These are phyloP conservation scores for Xylaria nigripes DNA, from an alignment of 495 filamentous ascomycete genomes.

Conservation along the genomic window DNA sequence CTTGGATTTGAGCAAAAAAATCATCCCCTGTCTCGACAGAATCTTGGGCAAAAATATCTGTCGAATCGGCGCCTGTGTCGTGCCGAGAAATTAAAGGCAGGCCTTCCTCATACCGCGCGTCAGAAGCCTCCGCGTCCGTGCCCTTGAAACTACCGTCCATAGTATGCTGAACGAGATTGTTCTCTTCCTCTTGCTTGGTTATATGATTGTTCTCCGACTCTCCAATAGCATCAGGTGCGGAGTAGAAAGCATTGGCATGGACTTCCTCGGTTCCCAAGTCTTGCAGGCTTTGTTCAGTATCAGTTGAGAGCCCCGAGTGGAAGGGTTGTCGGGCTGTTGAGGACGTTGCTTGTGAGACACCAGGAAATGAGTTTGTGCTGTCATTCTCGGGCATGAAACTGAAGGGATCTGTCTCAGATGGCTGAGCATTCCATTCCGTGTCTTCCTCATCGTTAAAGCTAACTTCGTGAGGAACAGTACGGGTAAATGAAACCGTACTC, in stretches of 20 bases:
- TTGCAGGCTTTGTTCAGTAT: constrained; percentile 38
- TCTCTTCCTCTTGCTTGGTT: neutral
- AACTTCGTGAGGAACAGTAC: constrained; percentile 44
- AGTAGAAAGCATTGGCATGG: constrained; percentile 10
- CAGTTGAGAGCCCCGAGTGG: constrained; percentile 28
- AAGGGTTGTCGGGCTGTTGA: constrained; percentile 17
- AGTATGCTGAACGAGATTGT: constrained; percentile 20
- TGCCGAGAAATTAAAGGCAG: constrained; percentile 44
- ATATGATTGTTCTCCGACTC: neutral
- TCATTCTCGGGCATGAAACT: constrained; percentile 45
- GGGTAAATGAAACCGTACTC: constrained; percentile 45
- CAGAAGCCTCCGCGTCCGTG: constrained; percentile 26
- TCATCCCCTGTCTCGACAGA: constrained; percentile 38
- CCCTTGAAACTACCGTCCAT: constrained; percentile 32
- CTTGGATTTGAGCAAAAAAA: constrained; percentile 41
- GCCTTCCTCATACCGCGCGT: constrained; percentile 53
- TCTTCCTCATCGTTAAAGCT: constrained; percentile 50
- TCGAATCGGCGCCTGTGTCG: constrained; percentile 14
- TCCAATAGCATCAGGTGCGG: neutral
- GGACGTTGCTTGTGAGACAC: constrained; percentile 36
- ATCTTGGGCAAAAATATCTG: constrained; percentile 33
- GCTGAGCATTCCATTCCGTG: constrained; percentile 41
- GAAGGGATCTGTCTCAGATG: constrained; percentile 46
- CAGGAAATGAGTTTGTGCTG: constrained; percentile 57
- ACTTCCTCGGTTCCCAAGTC: constrained; percentile 30